Evolutionary conservation across 2,329 filamentous ascomycete genomes (phyloP), one percentile per base, ranked within the genome.

Genomic region (Stachybotrys chartarum): DNA sequence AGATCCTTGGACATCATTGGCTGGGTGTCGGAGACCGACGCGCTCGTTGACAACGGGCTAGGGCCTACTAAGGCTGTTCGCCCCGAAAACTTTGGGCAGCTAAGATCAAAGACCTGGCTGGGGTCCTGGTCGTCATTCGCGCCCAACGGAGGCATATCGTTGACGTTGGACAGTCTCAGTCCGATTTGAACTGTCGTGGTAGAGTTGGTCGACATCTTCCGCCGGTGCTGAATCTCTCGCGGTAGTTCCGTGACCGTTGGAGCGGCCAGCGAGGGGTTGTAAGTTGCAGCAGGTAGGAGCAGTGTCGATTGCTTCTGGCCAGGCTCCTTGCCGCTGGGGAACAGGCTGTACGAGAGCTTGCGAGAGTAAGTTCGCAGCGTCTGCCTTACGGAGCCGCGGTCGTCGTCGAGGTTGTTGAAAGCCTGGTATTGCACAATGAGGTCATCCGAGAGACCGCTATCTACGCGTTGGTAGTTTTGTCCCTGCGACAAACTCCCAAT

Each of bases 131-230:
- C 50, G 24, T 18, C n/a, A 5, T 10, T 39, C 16, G 50, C 31
- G 24, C 59, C 57, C 17, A 62, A 48, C 7, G 61, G 71, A 1
- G 72, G 69, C 58, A 82, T 75, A 59, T 82, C 78, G 14, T 78
- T 72, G 35, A 80, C 76, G 54, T 78, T 83, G 30, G 86, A 89
- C 55, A 90, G 75, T 11, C 86, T 80, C 16, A 90, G 74, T 1
- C 86, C 86, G 53, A 90, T 89, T 64, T 88, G 85, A 11, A 90
- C 85, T 0, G 85, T 89, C 30, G 85, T 85, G 10, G 82, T 82
- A 49, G 86, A 88, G 16, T 75, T 76, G 47, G 84, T 75, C 1
- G 86, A 90, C 6, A 83, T 84, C 56, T 83, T 76, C 49, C 85
- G 78, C 17, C 74, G 72, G 63, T 81, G 80, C 5, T 68, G 69